A percentile compares a stretch with the other conserved stretches of the same genome.
Conservation (phyloP, 2,329 filamentous ascomycete genomes). For the Penicillium sp. region DNA sequence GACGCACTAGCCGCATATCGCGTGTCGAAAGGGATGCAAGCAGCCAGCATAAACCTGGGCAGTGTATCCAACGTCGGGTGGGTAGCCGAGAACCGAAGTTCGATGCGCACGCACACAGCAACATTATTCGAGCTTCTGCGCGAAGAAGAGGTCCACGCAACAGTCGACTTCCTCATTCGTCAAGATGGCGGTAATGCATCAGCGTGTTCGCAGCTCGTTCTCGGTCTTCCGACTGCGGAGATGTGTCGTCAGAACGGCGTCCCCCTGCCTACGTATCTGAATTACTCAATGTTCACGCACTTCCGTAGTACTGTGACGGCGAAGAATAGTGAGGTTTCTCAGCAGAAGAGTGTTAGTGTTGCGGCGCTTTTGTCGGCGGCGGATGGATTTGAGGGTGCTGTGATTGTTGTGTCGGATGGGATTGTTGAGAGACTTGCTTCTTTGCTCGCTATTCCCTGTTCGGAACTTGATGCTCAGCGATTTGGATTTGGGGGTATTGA, state of each 20-base stretch:
- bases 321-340: neutral
- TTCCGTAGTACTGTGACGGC: neutral
- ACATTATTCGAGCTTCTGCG: slow-evolving; percentile 20
- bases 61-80: slow-evolving; percentile 34
- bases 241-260: slow-evolving; percentile 16
- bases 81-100: slow-evolving; percentile 26
- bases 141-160: slow-evolving; percentile 21
- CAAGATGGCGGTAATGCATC: neutral
- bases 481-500: slow-evolving; percentile 26
- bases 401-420: slow-evolving; percentile 11
- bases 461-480: slow-evolving; percentile 24
- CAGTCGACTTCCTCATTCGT: slow-evolving; percentile 18
- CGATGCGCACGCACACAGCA: slow-evolving; percentile 9
- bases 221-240: slow-evolving; percentile 19
- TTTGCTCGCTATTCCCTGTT: slow-evolving; percentile 22
- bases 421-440: slow-evolving; percentile 17
- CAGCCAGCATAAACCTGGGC: slow-evolving; percentile 26
- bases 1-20: slow-evolving; percentile 35
- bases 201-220: slow-evolving; percentile 10
- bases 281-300: slow-evolving; percentile 27
- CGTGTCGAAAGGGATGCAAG: slow-evolving; percentile 12
- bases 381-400: slow-evolving; percentile 2
- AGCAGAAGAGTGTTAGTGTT: slow-evolving; percentile 9
- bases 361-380: slow-evolving; percentile 6
- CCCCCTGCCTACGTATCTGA: slow-evolving; percentile 20